Evolutionary conservation across 371 early-diverging fungal genomes (phyloP).

Genomic region (Mucor piriformis): DNA sequence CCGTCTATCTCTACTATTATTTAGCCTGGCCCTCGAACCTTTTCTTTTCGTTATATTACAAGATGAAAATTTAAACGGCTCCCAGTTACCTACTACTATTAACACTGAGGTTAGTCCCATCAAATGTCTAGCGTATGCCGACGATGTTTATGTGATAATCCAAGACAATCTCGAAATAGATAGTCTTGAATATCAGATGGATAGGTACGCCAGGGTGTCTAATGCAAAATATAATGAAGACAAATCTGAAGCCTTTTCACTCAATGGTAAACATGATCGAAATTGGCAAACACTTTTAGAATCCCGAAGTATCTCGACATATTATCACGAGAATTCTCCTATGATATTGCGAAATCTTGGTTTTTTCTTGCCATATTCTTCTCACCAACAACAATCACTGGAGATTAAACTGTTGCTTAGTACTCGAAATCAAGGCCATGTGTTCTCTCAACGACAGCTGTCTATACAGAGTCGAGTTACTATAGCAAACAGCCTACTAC

Average conservation of each 20-base stretch:
- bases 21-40: conserved; percentile 20
- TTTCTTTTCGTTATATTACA: not conserved
- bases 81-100: not conserved
- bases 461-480: not conserved
- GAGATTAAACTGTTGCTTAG: not conserved
- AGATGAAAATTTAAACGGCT: not conserved
- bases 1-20: conserved; percentile 12
- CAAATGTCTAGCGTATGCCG: conserved; percentile 11
- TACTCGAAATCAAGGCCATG: not conserved
- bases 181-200: conserved; percentile 4
- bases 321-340: not conserved
- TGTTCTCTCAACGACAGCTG: not conserved
- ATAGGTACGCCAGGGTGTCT: not conserved
- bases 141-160: conserved; percentile 16
- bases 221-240: conserved; percentile 21
- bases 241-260: conserved; percentile 14
- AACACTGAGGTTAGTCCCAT: not conserved
- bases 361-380: not conserved
- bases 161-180: not conserved
- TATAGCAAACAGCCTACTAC: not conserved
- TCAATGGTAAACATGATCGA: not conserved
- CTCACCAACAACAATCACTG: not conserved
- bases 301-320: not conserved
- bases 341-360: conserved; percentile 4
- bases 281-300: not conserved